A percentile compares a stretch with the other conserved stretches of the same genome.
Evolutionary conservation across 176 grass and related monocot genomes (phyloP).

Genomic region (Triticum aestivum): DNA sequence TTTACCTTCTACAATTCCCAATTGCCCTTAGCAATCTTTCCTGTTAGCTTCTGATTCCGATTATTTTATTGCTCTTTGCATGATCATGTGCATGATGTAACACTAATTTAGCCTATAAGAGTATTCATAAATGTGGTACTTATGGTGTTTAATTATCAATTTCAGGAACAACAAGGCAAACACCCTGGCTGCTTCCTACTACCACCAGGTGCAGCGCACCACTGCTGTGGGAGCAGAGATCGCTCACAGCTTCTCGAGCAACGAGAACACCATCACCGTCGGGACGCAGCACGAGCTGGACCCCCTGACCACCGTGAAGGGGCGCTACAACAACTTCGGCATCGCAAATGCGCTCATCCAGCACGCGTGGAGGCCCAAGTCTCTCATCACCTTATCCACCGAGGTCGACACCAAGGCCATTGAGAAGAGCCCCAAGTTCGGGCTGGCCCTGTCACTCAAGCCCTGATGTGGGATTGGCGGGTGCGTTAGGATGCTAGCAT

Average conservation of each 20-base stretch:
- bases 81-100: background rate
- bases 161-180: constrained; percentile 70
- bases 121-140: background rate
- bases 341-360: constrained; percentile 62
- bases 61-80: constrained; percentile 16
- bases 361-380: constrained; percentile 65
- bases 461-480: constrained; percentile 35
- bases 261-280: constrained; percentile 60
- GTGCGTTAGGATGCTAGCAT: constrained; percentile 32
- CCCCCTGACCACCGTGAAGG: constrained; percentile 57
- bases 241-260: constrained; percentile 62
- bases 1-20: background rate
- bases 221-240: constrained; percentile 77
- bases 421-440: constrained; percentile 60
- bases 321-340: constrained; percentile 68
- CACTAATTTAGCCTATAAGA: background rate
- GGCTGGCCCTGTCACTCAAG: constrained; percentile 59
- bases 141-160: constrained; percentile 11
- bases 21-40: background rate
- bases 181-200: constrained; percentile 65
- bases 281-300: constrained; percentile 58
- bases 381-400: constrained; percentile 59
- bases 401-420: constrained; percentile 66
- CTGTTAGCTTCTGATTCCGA: background rate
- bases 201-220: constrained; percentile 50